Percentiles rank a stretch among this genome's conserved stretches.
phyloP scores from a whole-genome alignment of 2,329 filamentous ascomycete species.

The Alternaria metachromatica region DNA sequence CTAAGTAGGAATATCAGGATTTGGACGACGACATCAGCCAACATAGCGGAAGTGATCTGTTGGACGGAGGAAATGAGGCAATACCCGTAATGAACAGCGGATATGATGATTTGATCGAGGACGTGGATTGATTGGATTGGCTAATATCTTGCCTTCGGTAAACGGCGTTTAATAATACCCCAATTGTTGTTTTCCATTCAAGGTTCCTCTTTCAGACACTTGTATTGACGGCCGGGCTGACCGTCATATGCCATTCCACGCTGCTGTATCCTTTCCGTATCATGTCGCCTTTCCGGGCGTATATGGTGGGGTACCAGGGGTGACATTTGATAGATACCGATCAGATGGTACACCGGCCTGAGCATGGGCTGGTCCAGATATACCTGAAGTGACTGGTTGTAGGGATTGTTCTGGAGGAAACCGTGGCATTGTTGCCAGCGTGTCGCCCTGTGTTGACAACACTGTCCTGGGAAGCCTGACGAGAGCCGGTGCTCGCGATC shows the following conservation, averaged over 20 bases:
- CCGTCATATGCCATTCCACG: neutral
- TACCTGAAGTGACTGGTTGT: neutral
- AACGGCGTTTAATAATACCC: conserved; percentile 6
- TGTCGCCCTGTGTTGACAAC: neutral
- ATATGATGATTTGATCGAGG: neutral
- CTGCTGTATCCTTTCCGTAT: neutral
- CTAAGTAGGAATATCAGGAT: conserved; percentile 2
- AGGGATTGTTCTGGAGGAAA: neutral
- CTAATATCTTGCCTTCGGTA: neutral
- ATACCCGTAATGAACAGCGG: neutral
- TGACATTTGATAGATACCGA: neutral
- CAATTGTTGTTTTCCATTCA: neutral
- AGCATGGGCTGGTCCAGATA: neutral
- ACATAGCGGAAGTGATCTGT: neutral
- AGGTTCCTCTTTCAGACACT: neutral
- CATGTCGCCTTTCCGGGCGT: neutral
- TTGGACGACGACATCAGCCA: neutral
- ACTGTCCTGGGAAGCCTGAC: neutral
- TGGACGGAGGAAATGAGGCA: neutral
- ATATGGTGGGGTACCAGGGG: neutral
- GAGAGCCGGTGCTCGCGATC: neutral
- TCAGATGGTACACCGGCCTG: neutral
- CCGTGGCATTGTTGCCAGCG: neutral
- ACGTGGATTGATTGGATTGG: neutral
- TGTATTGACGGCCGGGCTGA: neutral